Percentiles rank a stretch among this genome's conserved stretches.
phyloP scores from a whole-genome alignment of 2,329 filamentous ascomycete genomes.

The Purpureocillium takamizusanense region DNA sequence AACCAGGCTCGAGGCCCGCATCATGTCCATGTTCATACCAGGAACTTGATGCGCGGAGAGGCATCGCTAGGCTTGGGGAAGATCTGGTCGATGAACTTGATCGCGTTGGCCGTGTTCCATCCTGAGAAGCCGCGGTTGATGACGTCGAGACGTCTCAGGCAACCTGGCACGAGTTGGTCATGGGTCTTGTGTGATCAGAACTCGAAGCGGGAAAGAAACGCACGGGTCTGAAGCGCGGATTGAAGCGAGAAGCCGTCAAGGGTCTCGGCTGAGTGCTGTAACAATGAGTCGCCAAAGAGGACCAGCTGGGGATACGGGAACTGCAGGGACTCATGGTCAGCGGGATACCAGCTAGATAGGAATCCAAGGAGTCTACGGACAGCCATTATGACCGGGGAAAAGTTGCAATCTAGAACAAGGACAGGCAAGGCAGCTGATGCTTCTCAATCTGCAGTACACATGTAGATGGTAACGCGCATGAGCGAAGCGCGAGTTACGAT shows the following conservation, averaged over 20 bases:
- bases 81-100: constrained; percentile 59
- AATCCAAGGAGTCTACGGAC: constrained; percentile 6
- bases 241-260: constrained; percentile 65
- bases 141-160: constrained; percentile 71
- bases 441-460: no score
- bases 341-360: background rate
- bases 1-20: background rate
- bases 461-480: no score
- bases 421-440: no score
- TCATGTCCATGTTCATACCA: constrained; percentile 49
- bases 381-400: constrained; percentile 11
- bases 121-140: constrained; percentile 83
- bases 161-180: constrained; percentile 39
- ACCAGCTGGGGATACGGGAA: constrained; percentile 63
- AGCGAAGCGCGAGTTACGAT: no score
- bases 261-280: constrained; percentile 56
- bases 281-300: constrained; percentile 84
- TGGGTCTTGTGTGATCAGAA: background rate
- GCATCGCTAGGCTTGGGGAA: constrained; percentile 55
- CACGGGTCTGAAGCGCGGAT: constrained; percentile 60
- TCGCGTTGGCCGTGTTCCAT: constrained; percentile 70
- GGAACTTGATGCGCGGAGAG: constrained; percentile 54
- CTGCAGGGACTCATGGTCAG: constrained; percentile 16
- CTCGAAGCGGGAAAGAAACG: constrained; percentile 16
- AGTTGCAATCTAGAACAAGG: no score